Evolutionary conservation across 805 yeast genomes (phyloP).

Genomic region (Alloascoidea africana): DNA sequence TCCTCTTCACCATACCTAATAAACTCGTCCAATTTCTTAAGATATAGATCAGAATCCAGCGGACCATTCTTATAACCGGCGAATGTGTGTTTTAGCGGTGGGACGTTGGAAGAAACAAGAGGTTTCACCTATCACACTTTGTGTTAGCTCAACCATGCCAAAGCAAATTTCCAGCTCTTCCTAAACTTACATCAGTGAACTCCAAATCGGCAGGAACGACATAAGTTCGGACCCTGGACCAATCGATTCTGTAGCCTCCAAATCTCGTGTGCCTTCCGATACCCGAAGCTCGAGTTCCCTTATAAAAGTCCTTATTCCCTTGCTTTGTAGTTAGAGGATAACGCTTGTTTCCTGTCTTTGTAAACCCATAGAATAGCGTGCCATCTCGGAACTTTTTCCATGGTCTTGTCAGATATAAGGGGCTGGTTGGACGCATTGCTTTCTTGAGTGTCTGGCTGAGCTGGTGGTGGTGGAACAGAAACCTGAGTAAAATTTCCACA

Average conservation of each 20-base stretch:
- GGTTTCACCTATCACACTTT: constrained; percentile 43
- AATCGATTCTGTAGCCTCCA: constrained; percentile 67
- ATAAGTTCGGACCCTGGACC: constrained; percentile 80
- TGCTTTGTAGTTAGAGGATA: constrained; percentile 77
- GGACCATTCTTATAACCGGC: constrained; percentile 60
- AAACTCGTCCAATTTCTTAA: constrained; percentile 60
- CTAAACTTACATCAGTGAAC: constrained; percentile 11
- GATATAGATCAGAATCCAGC: constrained; percentile 56
- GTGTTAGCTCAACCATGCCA: not conserved
- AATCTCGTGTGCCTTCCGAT: constrained; percentile 64
- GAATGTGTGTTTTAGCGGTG: constrained; percentile 52
- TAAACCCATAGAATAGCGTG: constrained; percentile 63
- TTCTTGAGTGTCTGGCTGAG: too few relatives aligned
- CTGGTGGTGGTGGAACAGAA: too few relatives aligned
- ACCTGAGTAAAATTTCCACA: too few relatives aligned
- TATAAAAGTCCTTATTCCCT: constrained; percentile 88
- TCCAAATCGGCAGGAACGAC: constrained; percentile 50
- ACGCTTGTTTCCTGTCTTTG: constrained; percentile 61
- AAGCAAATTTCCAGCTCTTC: too few relatives aligned
- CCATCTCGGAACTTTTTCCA: constrained; percentile 84
- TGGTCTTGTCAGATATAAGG: constrained; percentile 61
- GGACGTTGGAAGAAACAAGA: constrained; percentile 59
- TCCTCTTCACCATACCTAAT: constrained; percentile 48
- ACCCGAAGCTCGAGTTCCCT: constrained; percentile 94
- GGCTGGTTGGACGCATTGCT: too few relatives aligned